These are phyloP conservation scores for Drosera capensis DNA, from an alignment of 148 eudicot species.

Conservation along the genomic window DNA sequence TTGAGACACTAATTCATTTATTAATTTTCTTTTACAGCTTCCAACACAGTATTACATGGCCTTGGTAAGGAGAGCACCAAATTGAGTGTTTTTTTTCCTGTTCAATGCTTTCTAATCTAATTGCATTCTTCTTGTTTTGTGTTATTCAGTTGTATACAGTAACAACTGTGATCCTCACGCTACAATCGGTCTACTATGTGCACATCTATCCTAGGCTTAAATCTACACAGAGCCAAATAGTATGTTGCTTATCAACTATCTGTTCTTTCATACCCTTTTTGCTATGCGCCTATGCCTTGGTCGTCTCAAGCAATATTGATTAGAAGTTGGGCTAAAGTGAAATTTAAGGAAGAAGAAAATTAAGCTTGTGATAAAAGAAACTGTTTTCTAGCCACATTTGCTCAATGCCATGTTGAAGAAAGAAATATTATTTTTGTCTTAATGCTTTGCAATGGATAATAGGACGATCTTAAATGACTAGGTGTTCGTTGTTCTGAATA, in stretches of 20 bases:
- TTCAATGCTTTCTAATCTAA: not conserved
- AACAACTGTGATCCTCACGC: slow-evolving; percentile 40
- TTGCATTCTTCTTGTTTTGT: slow-evolving; percentile 3
- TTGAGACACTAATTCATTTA: too few relatives aligned
- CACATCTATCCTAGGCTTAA: slow-evolving; percentile 37
- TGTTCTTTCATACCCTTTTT: not conserved
- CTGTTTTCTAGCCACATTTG: too few relatives aligned
- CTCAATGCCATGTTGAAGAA: too few relatives aligned
- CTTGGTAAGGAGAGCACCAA: slow-evolving; percentile 26
- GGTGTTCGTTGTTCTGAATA: too few relatives aligned
- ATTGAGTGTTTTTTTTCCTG: not conserved
- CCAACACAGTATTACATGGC: slow-evolving; percentile 77
- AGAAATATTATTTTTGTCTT: too few relatives aligned
- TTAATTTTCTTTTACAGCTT: slow-evolving; percentile 36
- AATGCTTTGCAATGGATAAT: too few relatives aligned
- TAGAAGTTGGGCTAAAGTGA: too few relatives aligned
- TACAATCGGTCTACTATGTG: slow-evolving; percentile 51
- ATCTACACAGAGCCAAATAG: slow-evolving; percentile 28
- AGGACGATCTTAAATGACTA: too few relatives aligned
- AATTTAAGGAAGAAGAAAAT: too few relatives aligned
- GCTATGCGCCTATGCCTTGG: not conserved
- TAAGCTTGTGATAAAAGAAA: too few relatives aligned
- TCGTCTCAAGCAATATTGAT: too few relatives aligned
- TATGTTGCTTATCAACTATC: slow-evolving; percentile 9
- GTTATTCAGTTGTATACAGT: slow-evolving; percentile 37